Evolutionary conservation across 2,329 filamentous ascomycete genomes (phyloP), one percentile per base, ranked within the genome.

Genomic region (Tympanopsis confertula): DNA sequence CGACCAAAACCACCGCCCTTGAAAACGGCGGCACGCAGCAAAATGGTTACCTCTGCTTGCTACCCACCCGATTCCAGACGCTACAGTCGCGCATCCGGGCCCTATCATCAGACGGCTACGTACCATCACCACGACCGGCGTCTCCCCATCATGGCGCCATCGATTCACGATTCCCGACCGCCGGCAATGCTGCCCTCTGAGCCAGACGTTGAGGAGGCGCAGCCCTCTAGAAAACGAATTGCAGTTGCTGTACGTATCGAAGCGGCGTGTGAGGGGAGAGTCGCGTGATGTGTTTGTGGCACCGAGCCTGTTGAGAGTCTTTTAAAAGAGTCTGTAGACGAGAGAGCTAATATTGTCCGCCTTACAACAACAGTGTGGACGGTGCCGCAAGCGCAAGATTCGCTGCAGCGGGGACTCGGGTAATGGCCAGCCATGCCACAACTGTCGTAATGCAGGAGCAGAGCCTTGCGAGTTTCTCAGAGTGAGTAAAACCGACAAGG

Each of bases 381-480:
- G 89, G 47, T 96, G 89, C 59, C 78, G 89, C 42, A 88, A 89
- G 62, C 76, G 89, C 41, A 96, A 96, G 67, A 96, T 96, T 50
- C 82, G 86, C 48, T 96, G 89, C 63, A 94, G 84, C 51, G 89
- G 89, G 32, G 86, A 94, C 53, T 68, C 71, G 22, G 83, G 82
- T 20, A 75, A 81, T 50, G 82, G 82, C n/a, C 62, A 66, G 28
- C 78, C 80, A n/a, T 96, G 89, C 58, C 66, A 71, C 10, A 94
- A 88, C 56, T 96, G 89, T 65, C 82, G 77, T 50, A 76, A 68
- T 43, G 81, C 88, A 38, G 82, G 82, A 12, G 64, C 71, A 19
- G 73, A 79, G 17, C 64, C 69, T 4, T 95, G 89, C 54, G 74
- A 80, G 40, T 95, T 94, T 52, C 65, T 93, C 44, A 73, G 89